Evolutionary conservation across 2,329 filamentous ascomycete genomes (phyloP), one percentile per base, ranked within the genome.

Genomic region (Talaromyces funiculosus): DNA sequence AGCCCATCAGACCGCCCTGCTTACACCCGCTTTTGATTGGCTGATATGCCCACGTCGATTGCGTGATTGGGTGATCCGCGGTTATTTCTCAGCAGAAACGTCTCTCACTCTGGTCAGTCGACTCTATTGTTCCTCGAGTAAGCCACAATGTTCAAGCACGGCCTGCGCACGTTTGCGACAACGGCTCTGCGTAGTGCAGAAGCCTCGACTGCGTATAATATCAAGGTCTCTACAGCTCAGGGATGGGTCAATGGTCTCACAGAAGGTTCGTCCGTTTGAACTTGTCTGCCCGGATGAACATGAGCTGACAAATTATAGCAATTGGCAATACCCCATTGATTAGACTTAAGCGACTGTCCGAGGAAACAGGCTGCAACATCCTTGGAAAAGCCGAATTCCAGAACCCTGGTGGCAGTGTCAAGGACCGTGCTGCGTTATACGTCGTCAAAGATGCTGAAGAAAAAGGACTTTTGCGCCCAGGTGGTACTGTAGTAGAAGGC

Each of bases 341-440:
- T 75, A 88, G 90, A 53, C 82, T 99, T 55, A 93, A 96, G 77
- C 85, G 82, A 63, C 86, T 97, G 67, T 97, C 93, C 42, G 86
- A 90, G 62, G 84, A 95, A 72, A 97, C 94, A 0, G 92, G 92
- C 66, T 97, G 94, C 82, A 90, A 96, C 68, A 82, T 99, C 61
- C 86, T 97, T 42, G 94, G 93, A 71, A 99, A 99, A 77, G 92
- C 94, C 69, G 94, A 99, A 75, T 99, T 99, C 80, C 94, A 96
- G 82, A 99, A 99, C 81, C 94, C 94, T 1, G 94, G 94, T 67
- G 94, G 94, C 62, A 92, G 88, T 59, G 88, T 99, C 74, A 99
- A 99, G 80, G 94, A 99, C 78, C 90, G 94, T 64, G 94, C 94
- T 2, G 94, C 94, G 3, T 85, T 97, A 53, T 99, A 90, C 78